Percentiles rank a stretch among this genome's conserved stretches.
phyloP scores from a whole-genome alignment of 2,329 filamentous ascomycete species.

The Fusarium verticillioides region DNA sequence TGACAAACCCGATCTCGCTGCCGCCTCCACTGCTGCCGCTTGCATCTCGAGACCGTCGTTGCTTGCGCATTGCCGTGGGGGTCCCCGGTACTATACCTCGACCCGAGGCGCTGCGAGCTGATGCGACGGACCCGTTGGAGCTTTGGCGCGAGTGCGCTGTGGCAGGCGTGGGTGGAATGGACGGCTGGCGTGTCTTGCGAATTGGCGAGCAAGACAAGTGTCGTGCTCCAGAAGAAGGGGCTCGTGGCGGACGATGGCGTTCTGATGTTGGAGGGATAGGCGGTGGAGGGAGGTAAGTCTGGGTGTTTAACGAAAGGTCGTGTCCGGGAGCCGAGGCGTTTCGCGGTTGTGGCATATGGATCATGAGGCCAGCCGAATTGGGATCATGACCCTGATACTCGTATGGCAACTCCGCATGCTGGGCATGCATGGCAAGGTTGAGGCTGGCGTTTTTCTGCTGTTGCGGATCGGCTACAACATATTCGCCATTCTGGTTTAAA shows the following conservation, averaged over 20 bases:
- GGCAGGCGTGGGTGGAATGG: conserved; percentile 54
- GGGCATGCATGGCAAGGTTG: conserved; percentile 55
- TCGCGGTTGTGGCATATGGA: conserved; percentile 64
- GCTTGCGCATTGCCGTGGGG: conserved; percentile 54
- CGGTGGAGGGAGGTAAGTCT: conserved; percentile 51
- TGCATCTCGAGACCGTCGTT: conserved; percentile 52
- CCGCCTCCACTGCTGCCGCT: conserved; percentile 45
- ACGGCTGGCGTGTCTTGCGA: conserved; percentile 57
- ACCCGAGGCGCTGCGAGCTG: conserved; percentile 51
- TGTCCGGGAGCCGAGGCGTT: conserved; percentile 51
- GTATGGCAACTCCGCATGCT: conserved; percentile 55
- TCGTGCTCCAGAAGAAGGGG: conserved; percentile 65
- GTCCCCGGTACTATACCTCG: conserved; percentile 53
- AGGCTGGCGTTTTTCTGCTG: conserved; percentile 52
- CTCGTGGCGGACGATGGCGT: conserved; percentile 60
- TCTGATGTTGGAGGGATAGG: conserved; percentile 48
- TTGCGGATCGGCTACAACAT: conserved; percentile 41
- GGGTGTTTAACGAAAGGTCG: conserved; percentile 49
- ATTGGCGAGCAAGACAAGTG: conserved; percentile 56
- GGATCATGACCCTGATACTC: conserved; percentile 51
- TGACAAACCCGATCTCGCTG: conserved; percentile 75
- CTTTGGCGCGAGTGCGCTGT: conserved; percentile 53
- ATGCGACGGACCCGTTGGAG: conserved; percentile 52
- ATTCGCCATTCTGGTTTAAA: conserved; percentile 45
- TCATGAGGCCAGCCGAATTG: conserved; percentile 58